Evolutionary conservation across 495 filamentous ascomycete genomes (phyloP).

Genomic region (Collariella sp.): DNA sequence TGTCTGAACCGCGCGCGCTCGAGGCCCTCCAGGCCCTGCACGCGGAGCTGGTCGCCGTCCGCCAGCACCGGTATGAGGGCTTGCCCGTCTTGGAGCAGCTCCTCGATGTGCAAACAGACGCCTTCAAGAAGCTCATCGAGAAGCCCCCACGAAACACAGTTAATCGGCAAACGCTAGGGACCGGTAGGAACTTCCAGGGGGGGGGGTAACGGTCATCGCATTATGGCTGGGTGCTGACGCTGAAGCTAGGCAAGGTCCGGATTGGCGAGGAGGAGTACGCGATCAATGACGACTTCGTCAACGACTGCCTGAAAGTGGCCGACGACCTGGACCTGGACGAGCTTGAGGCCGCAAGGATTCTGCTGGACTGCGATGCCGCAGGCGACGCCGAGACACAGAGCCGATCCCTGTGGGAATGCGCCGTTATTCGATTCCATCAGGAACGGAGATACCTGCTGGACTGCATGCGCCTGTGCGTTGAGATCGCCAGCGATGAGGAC

Average conservation of each 20-base stretch:
- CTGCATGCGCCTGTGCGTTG: constrained; percentile 67
- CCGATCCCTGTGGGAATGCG: constrained; percentile 58
- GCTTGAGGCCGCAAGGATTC: constrained; percentile 63
- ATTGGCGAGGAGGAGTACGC: constrained; percentile 63
- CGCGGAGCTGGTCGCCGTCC: constrained; percentile 63
- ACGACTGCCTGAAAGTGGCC: constrained; percentile 66
- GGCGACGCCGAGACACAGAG: constrained; percentile 56
- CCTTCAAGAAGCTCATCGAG: constrained; percentile 70
- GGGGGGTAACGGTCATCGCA: accelerated
- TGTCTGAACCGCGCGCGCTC: constrained; percentile 58
- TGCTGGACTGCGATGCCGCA: constrained; percentile 59
- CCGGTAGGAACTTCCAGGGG: constrained; percentile 27
- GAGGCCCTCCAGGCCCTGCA: constrained; percentile 67
- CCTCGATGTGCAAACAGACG: constrained; percentile 58
- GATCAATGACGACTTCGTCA: constrained; percentile 81
- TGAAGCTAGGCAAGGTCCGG: constrained; percentile 54
- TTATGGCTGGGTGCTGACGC: constrained; percentile 28
- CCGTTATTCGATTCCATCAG: constrained; percentile 78
- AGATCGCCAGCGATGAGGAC: constrained; percentile 50
- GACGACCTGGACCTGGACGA: constrained; percentile 89
- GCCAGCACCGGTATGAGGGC: constrained; percentile 51
- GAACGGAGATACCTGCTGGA: constrained; percentile 69
- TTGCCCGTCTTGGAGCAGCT: constrained; percentile 56
- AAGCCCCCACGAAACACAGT: constrained; percentile 61
- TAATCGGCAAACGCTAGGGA: constrained; percentile 47